Evolutionary conservation across 2,329 filamentous ascomycete genomes (phyloP), one percentile per base, ranked within the genome.

Genomic region (Dothistroma septosporum): DNA sequence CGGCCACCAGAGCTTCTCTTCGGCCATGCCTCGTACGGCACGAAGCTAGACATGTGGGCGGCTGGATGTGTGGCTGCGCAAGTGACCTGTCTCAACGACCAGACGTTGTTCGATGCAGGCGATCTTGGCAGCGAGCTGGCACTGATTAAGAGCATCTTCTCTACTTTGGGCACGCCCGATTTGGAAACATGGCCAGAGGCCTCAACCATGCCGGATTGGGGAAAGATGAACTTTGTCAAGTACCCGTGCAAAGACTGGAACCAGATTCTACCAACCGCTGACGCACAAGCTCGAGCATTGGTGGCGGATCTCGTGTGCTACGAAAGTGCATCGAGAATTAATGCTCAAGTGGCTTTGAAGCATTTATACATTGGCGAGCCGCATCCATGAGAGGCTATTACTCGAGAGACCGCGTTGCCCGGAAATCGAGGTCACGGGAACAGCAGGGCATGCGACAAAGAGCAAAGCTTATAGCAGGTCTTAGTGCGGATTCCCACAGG

Each of bases 121-220:
- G 91, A 96, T 68, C 83, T 97, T 55, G 94, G 95, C 0, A 97
- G 90, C 71, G 94, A 99, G 76, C 80, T 99, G 44, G 90, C 91
- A 0, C 80, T 99, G 55, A 93, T 99, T 59, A 82, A 92, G 57
- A 96, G 91, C 70, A 93, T 97, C 37, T 97, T 99, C 77, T 87
- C 90, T 76, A 95, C 88, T 0, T 76, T 99, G 7, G 95, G 95
- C 1, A 97, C 92, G 1, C 94, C 94, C 0, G 89, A 88, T 49
- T 76, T 81, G n/a, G 79, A 87, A 56, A 85, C 80, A 0, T 99
- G 94, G 94, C 94, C 94, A 1, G 82, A 92, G 75, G 89, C 90
- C 5, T 76, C 76, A 11, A 71, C 72, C 0, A 88, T 95, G 69
- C 89, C 90, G 0, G 94, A 96, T 19, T 99, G 96, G 82, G 90